Evolutionary conservation across 345 rosid species (phyloP).

Genomic region (Ricinus communis): DNA sequence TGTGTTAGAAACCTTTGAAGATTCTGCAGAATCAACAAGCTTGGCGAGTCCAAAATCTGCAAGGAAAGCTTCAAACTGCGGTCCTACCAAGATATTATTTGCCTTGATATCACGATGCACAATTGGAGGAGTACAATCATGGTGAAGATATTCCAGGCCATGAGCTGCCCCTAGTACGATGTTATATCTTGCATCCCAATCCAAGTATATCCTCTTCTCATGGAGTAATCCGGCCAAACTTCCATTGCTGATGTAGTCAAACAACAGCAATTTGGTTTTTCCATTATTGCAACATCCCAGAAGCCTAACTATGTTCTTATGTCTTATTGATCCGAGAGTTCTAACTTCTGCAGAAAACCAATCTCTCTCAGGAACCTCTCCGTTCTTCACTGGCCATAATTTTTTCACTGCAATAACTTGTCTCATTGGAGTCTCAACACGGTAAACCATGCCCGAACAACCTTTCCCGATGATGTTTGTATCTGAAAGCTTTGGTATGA

Average conservation of each 20-base stretch:
- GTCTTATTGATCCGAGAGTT: slow-evolving; percentile 66
- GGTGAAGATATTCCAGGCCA: slow-evolving; percentile 72
- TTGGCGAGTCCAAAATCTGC: slow-evolving; percentile 79
- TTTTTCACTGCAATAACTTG: slow-evolving; percentile 71
- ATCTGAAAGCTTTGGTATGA: slow-evolving; percentile 48
- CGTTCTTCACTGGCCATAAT: slow-evolving; percentile 56
- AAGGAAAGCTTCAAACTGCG: slow-evolving; percentile 59
- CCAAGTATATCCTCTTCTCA: slow-evolving; percentile 44
- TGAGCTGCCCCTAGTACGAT: slow-evolving; percentile 68
- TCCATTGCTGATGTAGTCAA: slow-evolving; percentile 67
- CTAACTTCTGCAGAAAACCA: slow-evolving; percentile 67
- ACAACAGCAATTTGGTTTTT: slow-evolving; percentile 57
- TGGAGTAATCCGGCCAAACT: slow-evolving; percentile 63
- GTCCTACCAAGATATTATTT: slow-evolving; percentile 67
- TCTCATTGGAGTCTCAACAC: slow-evolving; percentile 50
- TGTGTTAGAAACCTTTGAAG: slow-evolving; percentile 42
- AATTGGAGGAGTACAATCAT: slow-evolving; percentile 70
- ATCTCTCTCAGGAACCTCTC: slow-evolving; percentile 52
- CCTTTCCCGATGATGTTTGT: slow-evolving; percentile 62
- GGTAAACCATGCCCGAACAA: slow-evolving; percentile 66
- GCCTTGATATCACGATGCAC: slow-evolving; percentile 74
- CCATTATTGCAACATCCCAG: slow-evolving; percentile 64
- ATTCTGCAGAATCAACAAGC: slow-evolving; percentile 49
- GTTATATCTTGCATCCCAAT: slow-evolving; percentile 69
- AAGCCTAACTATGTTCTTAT: slow-evolving; percentile 68